Conservation (phyloP, 2,329 filamentous ascomycete species). For the Clarireedia paspali region DNA sequence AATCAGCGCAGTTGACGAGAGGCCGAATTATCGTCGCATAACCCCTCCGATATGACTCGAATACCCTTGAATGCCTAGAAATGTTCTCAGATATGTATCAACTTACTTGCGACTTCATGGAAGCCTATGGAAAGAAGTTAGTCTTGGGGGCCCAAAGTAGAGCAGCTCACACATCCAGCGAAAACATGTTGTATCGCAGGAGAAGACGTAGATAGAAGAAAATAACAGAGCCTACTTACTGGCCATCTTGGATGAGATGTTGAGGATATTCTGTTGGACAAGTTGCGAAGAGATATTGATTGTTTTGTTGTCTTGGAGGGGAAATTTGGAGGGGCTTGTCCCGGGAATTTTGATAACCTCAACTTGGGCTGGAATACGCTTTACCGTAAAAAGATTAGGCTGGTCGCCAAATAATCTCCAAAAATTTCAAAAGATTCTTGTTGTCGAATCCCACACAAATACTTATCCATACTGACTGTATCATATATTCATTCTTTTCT, state of each 20-base stretch:
- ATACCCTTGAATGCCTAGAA: neutral
- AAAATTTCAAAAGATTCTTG: neutral
- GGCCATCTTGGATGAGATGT: conserved; percentile 23
- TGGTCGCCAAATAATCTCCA: neutral
- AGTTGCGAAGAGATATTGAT: neutral
- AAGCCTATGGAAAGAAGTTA: conserved; percentile 30
- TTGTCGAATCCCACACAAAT: neutral
- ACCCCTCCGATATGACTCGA: neutral
- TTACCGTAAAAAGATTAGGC: neutral
- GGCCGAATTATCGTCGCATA: neutral
- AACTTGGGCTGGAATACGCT: neutral
- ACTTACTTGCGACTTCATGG: conserved; percentile 35
- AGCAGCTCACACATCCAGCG: too few species aligned
- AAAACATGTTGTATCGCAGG: too few species aligned
- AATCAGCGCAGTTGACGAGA: conserved; percentile 10
- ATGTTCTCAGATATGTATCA: neutral
- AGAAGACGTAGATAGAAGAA: neutral
- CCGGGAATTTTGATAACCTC: conserved; percentile 6
- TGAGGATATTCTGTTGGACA: neutral
- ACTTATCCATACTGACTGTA: neutral
- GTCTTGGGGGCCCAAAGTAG: conserved; percentile 8
- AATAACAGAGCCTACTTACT: conserved; percentile 19
- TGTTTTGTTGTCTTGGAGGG: conserved; percentile 8
- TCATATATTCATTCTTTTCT: neutral
- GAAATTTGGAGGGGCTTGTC: conserved; percentile 9